Evolutionary conservation across 768 basidiomycete genomes (phyloP).

Genomic region (Scleroderma citrinum): DNA sequence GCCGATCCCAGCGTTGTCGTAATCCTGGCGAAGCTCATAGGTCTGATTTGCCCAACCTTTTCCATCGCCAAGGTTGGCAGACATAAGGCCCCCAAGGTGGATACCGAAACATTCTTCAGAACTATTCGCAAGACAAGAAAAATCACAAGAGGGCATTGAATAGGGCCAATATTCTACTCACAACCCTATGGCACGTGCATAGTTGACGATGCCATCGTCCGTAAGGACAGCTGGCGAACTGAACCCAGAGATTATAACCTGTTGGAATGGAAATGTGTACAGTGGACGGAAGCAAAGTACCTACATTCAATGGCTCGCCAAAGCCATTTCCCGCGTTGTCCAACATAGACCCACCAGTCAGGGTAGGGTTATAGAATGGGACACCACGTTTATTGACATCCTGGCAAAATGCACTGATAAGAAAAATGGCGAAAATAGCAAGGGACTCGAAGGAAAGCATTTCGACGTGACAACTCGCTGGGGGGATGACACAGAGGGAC

Average conservation of each 20-base stretch:
- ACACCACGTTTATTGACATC: constrained; percentile 2
- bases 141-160: background rate
- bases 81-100: constrained; percentile 32
- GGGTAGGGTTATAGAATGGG: constrained; percentile 31
- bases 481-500: background rate
- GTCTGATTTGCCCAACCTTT: constrained; percentile 40
- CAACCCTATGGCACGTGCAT: constrained; percentile 59
- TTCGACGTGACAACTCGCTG: background rate
- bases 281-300: background rate
- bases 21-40: constrained; percentile 41
- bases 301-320: constrained; percentile 43
- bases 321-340: constrained; percentile 31
- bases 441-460: background rate
- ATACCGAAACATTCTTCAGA: constrained; percentile 35
- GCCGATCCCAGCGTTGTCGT: constrained; percentile 29
- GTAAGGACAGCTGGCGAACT: constrained; percentile 56
- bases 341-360: constrained; percentile 40
- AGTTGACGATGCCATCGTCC: constrained; percentile 51
- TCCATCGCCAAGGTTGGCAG: constrained; percentile 45
- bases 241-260: constrained; percentile 61
- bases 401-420: background rate
- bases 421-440: background rate
- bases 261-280: background rate
- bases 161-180: constrained; percentile 24
- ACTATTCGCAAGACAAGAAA: constrained; percentile 13